Evolutionary conservation across 1,139 yeast species (phyloP).

Genomic region (Suhomyces yuchorum): DNA sequence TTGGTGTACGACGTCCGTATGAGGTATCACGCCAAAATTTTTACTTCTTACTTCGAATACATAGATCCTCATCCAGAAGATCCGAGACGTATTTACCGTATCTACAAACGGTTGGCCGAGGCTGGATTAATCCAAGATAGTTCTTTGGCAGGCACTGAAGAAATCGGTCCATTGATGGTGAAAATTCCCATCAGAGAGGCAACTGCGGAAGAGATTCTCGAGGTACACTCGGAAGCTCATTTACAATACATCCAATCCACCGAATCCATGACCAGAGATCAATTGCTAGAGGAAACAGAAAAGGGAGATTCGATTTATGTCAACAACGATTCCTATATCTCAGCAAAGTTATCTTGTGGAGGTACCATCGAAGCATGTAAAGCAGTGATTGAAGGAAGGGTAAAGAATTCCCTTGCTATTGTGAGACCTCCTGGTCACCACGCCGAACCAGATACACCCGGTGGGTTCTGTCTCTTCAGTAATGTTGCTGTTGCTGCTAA

Average conservation of each 20-base stretch:
- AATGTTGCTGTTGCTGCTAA: constrained; percentile 98
- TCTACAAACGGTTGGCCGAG: constrained; percentile 90
- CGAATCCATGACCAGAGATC: constrained; percentile 75
- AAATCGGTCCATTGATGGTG: constrained; percentile 84
- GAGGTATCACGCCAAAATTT: constrained; percentile 95
- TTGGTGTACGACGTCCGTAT: constrained; percentile 94
- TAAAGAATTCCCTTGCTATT: constrained; percentile 89
- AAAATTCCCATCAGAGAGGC: constrained; percentile 94
- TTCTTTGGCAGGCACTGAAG: constrained; percentile 74
- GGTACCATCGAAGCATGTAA: constrained; percentile 96
- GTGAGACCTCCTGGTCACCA: constrained; percentile 99
- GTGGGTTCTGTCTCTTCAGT: constrained; percentile 94
- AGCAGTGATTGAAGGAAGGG: constrained; percentile 91
- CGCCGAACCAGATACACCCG: constrained; percentile 96
- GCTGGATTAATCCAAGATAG: constrained; percentile 87
- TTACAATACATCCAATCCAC: constrained; percentile 75
- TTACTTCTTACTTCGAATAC: constrained; percentile 88
- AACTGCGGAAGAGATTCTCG: constrained; percentile 76
- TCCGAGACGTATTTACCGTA: constrained; percentile 92
- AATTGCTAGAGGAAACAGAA: constrained; percentile 80
- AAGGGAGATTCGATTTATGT: constrained; percentile 93
- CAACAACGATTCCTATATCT: constrained; percentile 83
- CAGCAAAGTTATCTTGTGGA: constrained; percentile 93
- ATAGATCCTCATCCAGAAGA: constrained; percentile 99
- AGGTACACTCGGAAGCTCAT: constrained; percentile 85